phyloP scores from a whole-genome alignment of 257 asterid genomes.

The Thymus mandschuricus region DNA sequence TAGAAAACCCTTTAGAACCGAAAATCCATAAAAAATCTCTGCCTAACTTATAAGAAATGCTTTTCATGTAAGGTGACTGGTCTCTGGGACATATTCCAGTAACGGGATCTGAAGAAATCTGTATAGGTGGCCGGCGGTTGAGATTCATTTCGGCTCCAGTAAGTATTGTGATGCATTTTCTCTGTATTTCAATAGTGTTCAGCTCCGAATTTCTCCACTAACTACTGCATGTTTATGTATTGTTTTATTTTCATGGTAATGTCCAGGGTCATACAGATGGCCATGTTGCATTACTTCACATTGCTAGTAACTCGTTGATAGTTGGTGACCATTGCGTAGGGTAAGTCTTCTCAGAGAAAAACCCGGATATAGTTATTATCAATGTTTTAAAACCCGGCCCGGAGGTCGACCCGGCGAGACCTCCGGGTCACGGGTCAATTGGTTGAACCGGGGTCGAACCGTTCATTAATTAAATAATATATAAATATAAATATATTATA shows the following conservation, averaged over 20 bases:
- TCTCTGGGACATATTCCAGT: constrained; percentile 69
- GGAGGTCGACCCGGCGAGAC: no score
- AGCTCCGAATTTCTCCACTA: not conserved
- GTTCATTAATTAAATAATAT: no score
- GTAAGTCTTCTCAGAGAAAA: constrained; percentile 47
- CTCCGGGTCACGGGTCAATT: no score
- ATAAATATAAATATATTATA: no score
- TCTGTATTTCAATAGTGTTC: constrained; percentile 11
- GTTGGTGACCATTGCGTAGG: constrained; percentile 99
- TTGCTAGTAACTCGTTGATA: constrained; percentile 76
- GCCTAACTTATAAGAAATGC: constrained; percentile 22
- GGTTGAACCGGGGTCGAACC: no score
- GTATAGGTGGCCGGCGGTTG: constrained; percentile 75
- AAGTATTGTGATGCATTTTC: constrained; percentile 34
- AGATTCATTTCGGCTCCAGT: constrained; percentile 86
- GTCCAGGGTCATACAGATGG: constrained; percentile 97
- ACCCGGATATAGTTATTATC: not conserved
- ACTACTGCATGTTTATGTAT: not conserved
- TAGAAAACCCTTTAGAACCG: not conserved
- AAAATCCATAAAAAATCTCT: not conserved
- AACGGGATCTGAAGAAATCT: constrained; percentile 80
- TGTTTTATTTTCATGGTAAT: constrained; percentile 14
- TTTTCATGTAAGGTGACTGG: constrained; percentile 74
- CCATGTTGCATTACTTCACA: constrained; percentile 86
- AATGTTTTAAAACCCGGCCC: no score